Evolutionary conservation across 2,329 filamentous ascomycete species (phyloP), one percentile per base, ranked within the genome.

Genomic region (Berkeleyomyces rouxiae): DNA sequence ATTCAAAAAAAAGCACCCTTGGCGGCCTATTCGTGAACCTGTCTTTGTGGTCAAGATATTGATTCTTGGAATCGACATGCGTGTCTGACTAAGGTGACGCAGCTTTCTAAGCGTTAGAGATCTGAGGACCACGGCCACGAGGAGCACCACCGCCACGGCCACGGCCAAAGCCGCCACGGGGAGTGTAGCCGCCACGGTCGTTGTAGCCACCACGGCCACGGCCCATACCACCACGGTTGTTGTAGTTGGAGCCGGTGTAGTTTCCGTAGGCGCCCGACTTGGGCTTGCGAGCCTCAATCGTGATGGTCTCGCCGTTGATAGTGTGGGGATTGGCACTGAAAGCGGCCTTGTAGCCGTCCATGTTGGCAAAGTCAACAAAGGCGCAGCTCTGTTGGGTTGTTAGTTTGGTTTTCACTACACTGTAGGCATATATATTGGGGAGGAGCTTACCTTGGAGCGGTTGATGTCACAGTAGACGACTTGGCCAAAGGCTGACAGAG

Each of bases 361-460:
- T 72, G 57, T 86, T 87, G 71, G 85, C 87, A 74, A 93, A 99
- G 73, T 99, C 93, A 65, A 96, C 89, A 71, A 97, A 97, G 36
- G 93, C 93, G 71, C 90, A 96, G 80, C 93, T 96, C 92, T 95
- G 31, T 60, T 49, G 59, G 16, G 67, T 66, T 67, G 65, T 67
- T 63, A 70, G 67, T 55, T 3, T 39, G 37, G 36, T 40, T 43
- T 49, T 47, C 13, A 64, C 47, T 39, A 16, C 40, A 36, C 46
- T n/a, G 44, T 23, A 10, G 9, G 6, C n/a, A 13, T 57, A 3
- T 10, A 46, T 10, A 31, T 23, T 33, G 40, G 9, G 16, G 2
- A 43, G 44, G 10, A 5, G 72, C 75, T 65, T 73, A 96, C 91
- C 87, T 96, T 96, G 69, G 82, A 76, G 65, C 87, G 84, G 75